These are phyloP conservation scores for Nyssa sinensis DNA, from an alignment of 148 eudicot species.

Conservation along the genomic window DNA sequence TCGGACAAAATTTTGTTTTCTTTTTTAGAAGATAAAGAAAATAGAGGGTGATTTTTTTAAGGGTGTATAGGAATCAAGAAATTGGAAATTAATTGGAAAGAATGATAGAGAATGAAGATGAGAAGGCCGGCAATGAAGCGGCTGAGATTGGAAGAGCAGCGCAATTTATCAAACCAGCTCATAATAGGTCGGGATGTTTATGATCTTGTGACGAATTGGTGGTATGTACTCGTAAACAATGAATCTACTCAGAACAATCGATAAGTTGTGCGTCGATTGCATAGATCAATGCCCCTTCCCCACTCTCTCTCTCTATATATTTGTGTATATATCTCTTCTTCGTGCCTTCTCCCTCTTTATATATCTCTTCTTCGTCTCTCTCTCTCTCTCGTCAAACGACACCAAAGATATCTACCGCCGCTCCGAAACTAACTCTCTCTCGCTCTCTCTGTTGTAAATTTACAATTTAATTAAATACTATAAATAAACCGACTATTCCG, in stretches of 20 bases:
- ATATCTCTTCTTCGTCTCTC: no score
- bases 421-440: no score
- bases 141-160: constrained; percentile 52
- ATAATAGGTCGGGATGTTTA: constrained; percentile 26
- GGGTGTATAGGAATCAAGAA: constrained; percentile 71
- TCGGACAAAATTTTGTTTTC: no score
- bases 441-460: no score
- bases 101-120: constrained; percentile 56
- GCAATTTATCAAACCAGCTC: constrained; percentile 64
- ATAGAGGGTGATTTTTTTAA: constrained; percentile 6
- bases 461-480: no score
- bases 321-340: no score
- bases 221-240: constrained; percentile 2
- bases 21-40: background rate
- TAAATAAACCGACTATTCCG: no score
- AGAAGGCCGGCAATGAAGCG: constrained; percentile 71
- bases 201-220: constrained; percentile 9
- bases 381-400: no score
- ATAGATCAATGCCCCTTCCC: constrained; percentile 7
- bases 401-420: no score
- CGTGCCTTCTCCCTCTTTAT: no score
- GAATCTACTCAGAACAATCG: constrained; percentile 2
- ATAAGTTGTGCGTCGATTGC: constrained; percentile 15
- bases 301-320: constrained; percentile 4
- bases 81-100: constrained; percentile 59